A percentile compares a stretch with the other conserved stretches of the same genome.
These are phyloP conservation scores for Crocinoboletus sp. DNA, from an alignment of 1,284 basidiomycete species.

Conservation along the genomic window DNA sequence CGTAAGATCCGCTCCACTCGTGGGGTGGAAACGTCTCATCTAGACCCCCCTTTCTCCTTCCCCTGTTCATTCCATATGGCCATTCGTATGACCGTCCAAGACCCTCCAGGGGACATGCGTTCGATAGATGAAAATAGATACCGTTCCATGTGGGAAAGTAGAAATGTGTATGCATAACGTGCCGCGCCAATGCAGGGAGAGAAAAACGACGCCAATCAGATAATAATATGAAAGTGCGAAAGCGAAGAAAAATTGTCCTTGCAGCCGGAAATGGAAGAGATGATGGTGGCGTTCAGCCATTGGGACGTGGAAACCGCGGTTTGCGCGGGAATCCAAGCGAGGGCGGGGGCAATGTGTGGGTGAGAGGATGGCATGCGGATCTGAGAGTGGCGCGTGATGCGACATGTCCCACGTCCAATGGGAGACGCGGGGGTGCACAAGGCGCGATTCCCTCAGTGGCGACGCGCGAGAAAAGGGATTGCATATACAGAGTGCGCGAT, in stretches of 20 bases:
- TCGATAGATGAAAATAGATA: conserved; percentile 33
- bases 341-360: conserved; percentile 14
- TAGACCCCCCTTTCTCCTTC: conserved; percentile 12
- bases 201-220: conserved; percentile 23
- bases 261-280: conserved; percentile 6
- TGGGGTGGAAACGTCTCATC: conserved; percentile 14
- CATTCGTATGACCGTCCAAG: conserved; percentile 11
- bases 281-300: conserved; percentile 1
- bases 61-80: conserved; percentile 9
- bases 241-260: conserved; percentile 9
- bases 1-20: conserved; percentile 19
- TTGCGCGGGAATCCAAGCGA: conserved; percentile 22
- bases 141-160: conserved; percentile 21
- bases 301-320: conserved; percentile 11
- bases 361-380: conserved; percentile 23
- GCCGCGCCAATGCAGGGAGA: conserved; percentile 19
- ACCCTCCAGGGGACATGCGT: conserved; percentile 26
- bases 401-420: conserved; percentile 19
- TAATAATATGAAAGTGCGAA: conserved; percentile 28
- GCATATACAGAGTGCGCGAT: conserved; percentile 21
- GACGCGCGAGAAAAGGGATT: conserved; percentile 19
- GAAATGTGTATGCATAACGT: conserved; percentile 29
- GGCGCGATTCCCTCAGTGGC: conserved; percentile 23
- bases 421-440: conserved; percentile 13
- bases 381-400: conserved; percentile 20